Conservation (phyloP, 768 basidiomycete genomes). For the Trametes coccinea region DNA sequence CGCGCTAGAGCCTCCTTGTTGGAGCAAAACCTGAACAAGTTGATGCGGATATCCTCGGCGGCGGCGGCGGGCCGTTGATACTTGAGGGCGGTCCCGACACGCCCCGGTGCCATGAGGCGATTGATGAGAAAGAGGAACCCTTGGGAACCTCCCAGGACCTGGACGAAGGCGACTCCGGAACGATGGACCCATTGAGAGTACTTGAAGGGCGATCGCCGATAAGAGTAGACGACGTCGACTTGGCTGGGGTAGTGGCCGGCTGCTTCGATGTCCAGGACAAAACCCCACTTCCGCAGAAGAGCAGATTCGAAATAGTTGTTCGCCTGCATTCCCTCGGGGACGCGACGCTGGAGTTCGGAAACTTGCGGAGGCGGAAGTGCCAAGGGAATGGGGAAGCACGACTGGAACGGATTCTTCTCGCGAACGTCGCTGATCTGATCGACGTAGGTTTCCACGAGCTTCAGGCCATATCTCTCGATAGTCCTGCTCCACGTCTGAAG, state of each 20-base stretch:
- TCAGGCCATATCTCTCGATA: slow-evolving; percentile 88
- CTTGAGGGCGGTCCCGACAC: slow-evolving; percentile 56
- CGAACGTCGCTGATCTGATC: slow-evolving; percentile 88
- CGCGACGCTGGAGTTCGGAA: slow-evolving; percentile 62
- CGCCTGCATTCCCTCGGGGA: slow-evolving; percentile 66
- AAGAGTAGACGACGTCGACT: slow-evolving; percentile 87
- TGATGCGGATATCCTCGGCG: slow-evolving; percentile 61
- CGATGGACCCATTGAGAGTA: slow-evolving; percentile 93
- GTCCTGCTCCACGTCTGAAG: slow-evolving; percentile 78
- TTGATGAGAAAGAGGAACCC: slow-evolving; percentile 93
- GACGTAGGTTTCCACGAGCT: slow-evolving; percentile 91
- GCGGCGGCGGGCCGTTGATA: slow-evolving; percentile 54
- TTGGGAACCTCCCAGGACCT: slow-evolving; percentile 74
- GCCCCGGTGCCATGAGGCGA: slow-evolving; percentile 72
- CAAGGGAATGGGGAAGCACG: slow-evolving; percentile 82
- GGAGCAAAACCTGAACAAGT: slow-evolving; percentile 65
- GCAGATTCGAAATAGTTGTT: slow-evolving; percentile 81
- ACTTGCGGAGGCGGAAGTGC: slow-evolving; percentile 72
- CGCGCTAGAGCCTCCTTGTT: slow-evolving; percentile 50
- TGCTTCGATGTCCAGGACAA: slow-evolving; percentile 84
- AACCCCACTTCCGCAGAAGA: slow-evolving; percentile 73
- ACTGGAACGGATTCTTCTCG: slow-evolving; percentile 86
- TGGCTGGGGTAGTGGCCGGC: slow-evolving; percentile 73
- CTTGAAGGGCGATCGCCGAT: slow-evolving; percentile 73
- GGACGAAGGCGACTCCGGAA: slow-evolving; percentile 86